Percentiles rank a stretch among this genome's conserved stretches.
phyloP scores from a whole-genome alignment of 129 eudicot genomes.

The Saussurea involucrata region DNA sequence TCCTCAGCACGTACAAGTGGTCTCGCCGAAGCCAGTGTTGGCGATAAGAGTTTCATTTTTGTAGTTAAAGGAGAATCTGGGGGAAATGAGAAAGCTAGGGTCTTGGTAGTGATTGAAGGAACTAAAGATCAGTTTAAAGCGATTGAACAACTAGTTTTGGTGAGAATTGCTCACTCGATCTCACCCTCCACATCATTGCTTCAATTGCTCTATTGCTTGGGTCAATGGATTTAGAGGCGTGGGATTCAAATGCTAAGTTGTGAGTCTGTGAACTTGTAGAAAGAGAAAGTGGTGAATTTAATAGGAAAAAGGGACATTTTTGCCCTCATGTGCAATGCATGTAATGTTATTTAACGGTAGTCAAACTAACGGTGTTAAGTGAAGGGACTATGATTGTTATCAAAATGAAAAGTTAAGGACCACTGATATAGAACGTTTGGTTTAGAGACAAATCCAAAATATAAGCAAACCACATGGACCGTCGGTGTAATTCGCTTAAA shows the following conservation, averaged over 20 bases:
- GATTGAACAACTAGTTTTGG: slow-evolving; percentile 54
- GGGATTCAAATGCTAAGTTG: slow-evolving; percentile 39
- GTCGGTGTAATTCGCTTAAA: too few species aligned
- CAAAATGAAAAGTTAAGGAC: too few species aligned
- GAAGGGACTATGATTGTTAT: too few species aligned
- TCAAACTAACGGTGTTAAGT: too few species aligned
- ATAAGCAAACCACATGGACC: too few species aligned
- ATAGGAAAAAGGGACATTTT: too few species aligned
- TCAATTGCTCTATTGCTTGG: slow-evolving; percentile 58
- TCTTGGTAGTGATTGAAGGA: slow-evolving; percentile 48
- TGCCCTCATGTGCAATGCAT: too few species aligned
- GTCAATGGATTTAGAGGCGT: slow-evolving; percentile 39
- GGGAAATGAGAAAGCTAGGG: slow-evolving; percentile 44
- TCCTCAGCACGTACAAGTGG: slow-evolving; percentile 59
- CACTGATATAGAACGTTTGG: too few species aligned
- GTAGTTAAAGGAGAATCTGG: slow-evolving; percentile 55
- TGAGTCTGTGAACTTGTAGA: slow-evolving; percentile 35
- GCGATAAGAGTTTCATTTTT: slow-evolving; percentile 58
- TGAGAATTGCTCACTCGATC: slow-evolving; percentile 69
- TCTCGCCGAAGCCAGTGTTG: slow-evolving; percentile 39
- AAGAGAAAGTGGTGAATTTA: slow-evolving; percentile 60
- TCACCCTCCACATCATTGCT: too few species aligned
- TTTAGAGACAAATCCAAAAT: too few species aligned
- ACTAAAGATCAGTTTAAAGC: slow-evolving; percentile 37
- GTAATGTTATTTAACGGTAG: too few species aligned